A percentile compares a stretch with the other conserved stretches of the same genome.
Conservation (phyloP, 1,284 basidiomycete species). For the Papiliotrema fonsecae region DNA sequence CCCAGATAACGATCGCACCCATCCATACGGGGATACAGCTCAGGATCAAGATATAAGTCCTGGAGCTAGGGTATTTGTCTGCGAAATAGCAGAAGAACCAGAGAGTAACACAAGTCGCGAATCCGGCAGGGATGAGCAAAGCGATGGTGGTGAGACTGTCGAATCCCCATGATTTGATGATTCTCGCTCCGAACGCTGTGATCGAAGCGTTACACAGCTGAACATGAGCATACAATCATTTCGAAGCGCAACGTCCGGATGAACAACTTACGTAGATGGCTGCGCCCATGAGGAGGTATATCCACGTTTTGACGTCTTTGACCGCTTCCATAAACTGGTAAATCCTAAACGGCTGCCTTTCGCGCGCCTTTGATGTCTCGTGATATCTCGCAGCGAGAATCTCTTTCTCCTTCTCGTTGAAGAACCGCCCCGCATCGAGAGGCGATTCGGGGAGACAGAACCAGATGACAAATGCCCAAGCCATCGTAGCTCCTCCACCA, state of each 20-base stretch:
- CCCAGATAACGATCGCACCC: constrained; percentile 50
- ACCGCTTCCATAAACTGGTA: constrained; percentile 49
- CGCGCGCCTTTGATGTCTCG: constrained; percentile 37
- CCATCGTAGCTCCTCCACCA: constrained; percentile 51
- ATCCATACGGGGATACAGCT: constrained; percentile 52
- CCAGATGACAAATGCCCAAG: constrained; percentile 49
- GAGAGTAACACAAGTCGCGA: constrained; percentile 48
- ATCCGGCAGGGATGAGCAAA: constrained; percentile 49
- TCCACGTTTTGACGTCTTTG: constrained; percentile 49
- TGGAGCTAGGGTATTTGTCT: constrained; percentile 42
- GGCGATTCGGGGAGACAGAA: constrained; percentile 51
- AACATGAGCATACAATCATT: too few relatives aligned
- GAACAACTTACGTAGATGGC: constrained; percentile 34
- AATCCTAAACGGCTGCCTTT: constrained; percentile 39
- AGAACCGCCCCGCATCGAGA: constrained; percentile 39
- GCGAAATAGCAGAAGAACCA: constrained; percentile 49
- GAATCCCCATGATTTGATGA: constrained; percentile 52
- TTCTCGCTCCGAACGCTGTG: constrained; percentile 51
- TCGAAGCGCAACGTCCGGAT: not conserved
- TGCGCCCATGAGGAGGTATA: constrained; percentile 49
- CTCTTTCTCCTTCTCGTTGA: constrained; percentile 40
- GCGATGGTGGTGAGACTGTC: constrained; percentile 49
- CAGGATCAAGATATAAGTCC: constrained; percentile 48
- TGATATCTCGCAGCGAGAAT: constrained; percentile 45
- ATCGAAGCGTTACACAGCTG: constrained; percentile 45